Evolutionary conservation across 2,329 filamentous ascomycete genomes (phyloP), one percentile per base, ranked within the genome.

Genomic region (Coniochaeta sp.): DNA sequence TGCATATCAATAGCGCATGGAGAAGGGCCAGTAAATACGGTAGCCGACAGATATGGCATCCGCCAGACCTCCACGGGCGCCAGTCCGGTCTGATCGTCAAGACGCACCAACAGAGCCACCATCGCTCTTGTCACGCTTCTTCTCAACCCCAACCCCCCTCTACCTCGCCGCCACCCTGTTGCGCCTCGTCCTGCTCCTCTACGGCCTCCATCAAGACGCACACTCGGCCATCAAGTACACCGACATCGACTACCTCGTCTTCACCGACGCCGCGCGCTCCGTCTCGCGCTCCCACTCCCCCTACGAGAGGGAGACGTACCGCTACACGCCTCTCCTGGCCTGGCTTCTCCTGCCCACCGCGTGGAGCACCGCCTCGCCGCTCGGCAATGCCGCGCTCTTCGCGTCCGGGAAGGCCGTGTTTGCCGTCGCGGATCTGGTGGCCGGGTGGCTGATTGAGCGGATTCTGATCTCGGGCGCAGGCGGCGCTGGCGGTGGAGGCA

Each of bases 231-330:
- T 99, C 70, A 98, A 98, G 77, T 99, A 98, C 79, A 99, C 95
- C 58, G 95, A 99, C 75, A 97, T 99, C 68, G 95, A 99, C 80
- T 99, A 99, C 76, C 87, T 92, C 65, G 95, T 99, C 73, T 99
- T 99, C 79, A 98, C 95, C 56, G 93, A 98, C 73, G 95, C 95
- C 28, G 86, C 95, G 2, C 89, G 90, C 65, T 93, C 89, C 74
- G 75, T 91, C 50, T 77, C 87, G 3, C 78, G 75, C n/a, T 84
- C 84, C 3, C 75, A 77, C 55, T 90, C 90, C 0, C 95, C 95
- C 1, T 99, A 99, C 73, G 82, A 84, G 44, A 86, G 95, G 59
- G 93, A 95, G 70, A 99, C 95, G 0, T 99, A 99, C 78, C 89
- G 95, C 62, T 99, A 99, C 78, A 98, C 95, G 30, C 95, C 95